Evolutionary conservation across 2,329 filamentous ascomycete genomes (phyloP).

Genomic region (Xylaria sp.): DNA sequence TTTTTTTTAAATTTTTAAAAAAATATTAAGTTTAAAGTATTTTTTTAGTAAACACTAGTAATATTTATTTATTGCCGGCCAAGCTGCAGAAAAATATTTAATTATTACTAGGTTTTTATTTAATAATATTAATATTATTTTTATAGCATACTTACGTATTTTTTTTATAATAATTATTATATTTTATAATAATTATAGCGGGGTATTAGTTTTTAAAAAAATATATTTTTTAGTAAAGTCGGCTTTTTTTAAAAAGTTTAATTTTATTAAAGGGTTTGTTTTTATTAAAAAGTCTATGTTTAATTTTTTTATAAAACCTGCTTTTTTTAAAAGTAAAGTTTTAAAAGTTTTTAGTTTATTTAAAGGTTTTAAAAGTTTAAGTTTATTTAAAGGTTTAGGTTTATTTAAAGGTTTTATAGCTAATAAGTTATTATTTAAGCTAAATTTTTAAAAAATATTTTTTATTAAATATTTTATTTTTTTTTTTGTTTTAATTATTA

Average conservation of each 20-base stretch:
- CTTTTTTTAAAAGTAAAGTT: neutral
- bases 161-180: no score
- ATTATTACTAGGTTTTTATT: neutral
- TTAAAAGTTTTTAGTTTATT: neutral
- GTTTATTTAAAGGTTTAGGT: neutral
- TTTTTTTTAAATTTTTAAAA: no score
- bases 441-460: constrained; percentile 21
- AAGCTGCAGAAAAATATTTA: constrained; percentile 16
- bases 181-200: neutral
- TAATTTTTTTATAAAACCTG: neutral
- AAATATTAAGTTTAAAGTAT: neutral
- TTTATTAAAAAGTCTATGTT: neutral
- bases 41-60: constrained; percentile 16
- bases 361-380: neutral
- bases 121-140: neutral
- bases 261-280: neutral
- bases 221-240: neutral
- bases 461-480: constrained; percentile 21
- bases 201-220: neutral
- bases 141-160: neutral
- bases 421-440: constrained; percentile 19
- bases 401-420: constrained; percentile 13
- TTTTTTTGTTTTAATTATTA: no score
- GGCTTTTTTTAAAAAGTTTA: neutral
- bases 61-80: constrained; percentile 5